phyloP scores from a whole-genome alignment of 2,329 filamentous ascomycete species.

The Aspergillus bombycis region DNA sequence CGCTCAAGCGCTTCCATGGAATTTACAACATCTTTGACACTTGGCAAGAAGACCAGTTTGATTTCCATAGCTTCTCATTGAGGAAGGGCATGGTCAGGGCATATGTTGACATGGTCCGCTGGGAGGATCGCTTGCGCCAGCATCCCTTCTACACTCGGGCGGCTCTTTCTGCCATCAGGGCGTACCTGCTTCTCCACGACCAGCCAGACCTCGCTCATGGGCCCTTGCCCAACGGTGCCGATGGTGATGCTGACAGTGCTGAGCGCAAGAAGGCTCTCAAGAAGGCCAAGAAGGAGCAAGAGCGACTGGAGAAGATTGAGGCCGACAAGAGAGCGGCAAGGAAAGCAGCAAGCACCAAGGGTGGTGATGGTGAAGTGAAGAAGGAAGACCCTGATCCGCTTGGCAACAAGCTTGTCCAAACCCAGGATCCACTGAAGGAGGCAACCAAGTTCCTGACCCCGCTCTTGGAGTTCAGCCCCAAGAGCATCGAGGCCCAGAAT shows the following conservation, averaged over 20 bases:
- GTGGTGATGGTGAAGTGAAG: constrained; percentile 62
- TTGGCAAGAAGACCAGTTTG: constrained; percentile 98
- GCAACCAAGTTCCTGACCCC: constrained; percentile 84
- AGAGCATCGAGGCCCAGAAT: constrained; percentile 78
- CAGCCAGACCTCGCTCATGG: constrained; percentile 69
- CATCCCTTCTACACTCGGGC: constrained; percentile 91
- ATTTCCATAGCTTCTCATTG: constrained; percentile 98
- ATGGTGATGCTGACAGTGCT: constrained; percentile 56
- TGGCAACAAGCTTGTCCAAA: constrained; percentile 77
- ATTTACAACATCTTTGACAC: constrained; percentile 92
- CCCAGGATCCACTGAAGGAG: constrained; percentile 79
- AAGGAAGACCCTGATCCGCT: constrained; percentile 90
- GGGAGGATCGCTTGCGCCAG: constrained; percentile 89
- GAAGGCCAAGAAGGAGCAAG: constrained; percentile 82
- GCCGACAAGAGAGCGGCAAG: constrained; percentile 85
- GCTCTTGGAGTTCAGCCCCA: constrained; percentile 78
- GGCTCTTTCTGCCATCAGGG: constrained; percentile 76
- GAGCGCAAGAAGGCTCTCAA: constrained; percentile 87
- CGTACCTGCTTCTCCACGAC: constrained; percentile 80
- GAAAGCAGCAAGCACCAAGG: constrained; percentile 68
- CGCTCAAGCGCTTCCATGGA: constrained; percentile 87
- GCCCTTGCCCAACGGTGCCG: constrained; percentile 54
- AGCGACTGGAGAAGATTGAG: constrained; percentile 74
- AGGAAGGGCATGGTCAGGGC: constrained; percentile 93
- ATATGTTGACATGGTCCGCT: constrained; percentile 94